Evolutionary conservation across 148 eudicot genomes (phyloP).

Genomic region (Linanthus parryae): DNA sequence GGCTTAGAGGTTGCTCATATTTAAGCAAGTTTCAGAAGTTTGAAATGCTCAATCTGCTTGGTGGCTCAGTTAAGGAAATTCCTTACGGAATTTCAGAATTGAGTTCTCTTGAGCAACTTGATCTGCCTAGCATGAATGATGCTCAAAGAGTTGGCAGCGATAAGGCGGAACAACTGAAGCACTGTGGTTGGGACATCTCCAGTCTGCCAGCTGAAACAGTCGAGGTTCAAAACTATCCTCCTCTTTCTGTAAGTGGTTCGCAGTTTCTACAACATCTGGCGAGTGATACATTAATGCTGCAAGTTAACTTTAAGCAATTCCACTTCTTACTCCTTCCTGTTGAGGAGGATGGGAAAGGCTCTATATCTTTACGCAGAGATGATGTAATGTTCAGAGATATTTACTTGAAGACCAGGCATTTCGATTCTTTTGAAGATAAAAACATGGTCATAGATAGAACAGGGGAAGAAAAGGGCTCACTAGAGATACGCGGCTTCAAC

Average conservation of each 20-base stretch:
- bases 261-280: slow-evolving; percentile 14
- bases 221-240: background rate
- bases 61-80: background rate
- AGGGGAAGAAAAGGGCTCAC: slow-evolving; percentile 1
- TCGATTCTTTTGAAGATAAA: slow-evolving; percentile 7
- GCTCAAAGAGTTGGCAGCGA: slow-evolving; percentile 1
- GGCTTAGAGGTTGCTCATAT: slow-evolving; percentile 17
- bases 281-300: slow-evolving; percentile 3
- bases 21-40: background rate
- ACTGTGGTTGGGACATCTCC: slow-evolving; percentile 18
- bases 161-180: background rate
- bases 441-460: too few species aligned
- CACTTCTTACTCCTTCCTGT: slow-evolving; percentile 19
- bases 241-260: slow-evolving; percentile 1
- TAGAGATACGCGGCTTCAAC: slow-evolving; percentile 20
- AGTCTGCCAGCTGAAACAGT: background rate
- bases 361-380: slow-evolving; percentile 4
- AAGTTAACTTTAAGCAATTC: slow-evolving; percentile 11
- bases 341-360: background rate
- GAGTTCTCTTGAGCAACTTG: slow-evolving; percentile 20
- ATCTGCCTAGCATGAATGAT: slow-evolving; percentile 10
- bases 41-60: background rate
- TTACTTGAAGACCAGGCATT: slow-evolving; percentile 6
- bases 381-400: slow-evolving; percentile 19
- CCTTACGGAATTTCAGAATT: slow-evolving; percentile 22